Percentiles rank a stretch among this genome's conserved stretches.
These are phyloP conservation scores for Panaeolus cyanescens DNA, from an alignment of 768 basidiomycete genomes.

Conservation along the genomic window DNA sequence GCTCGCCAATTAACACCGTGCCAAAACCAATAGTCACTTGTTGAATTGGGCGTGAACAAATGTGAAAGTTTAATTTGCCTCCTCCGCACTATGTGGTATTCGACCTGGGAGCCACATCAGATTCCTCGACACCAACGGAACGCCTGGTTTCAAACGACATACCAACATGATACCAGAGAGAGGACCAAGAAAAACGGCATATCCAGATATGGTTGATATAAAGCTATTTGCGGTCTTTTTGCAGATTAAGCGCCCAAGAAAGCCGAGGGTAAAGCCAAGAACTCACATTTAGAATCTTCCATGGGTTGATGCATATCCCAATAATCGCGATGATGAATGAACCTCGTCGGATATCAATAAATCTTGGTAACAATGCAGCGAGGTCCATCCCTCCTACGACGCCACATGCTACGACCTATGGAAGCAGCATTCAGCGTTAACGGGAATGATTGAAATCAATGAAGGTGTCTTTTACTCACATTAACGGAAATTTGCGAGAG, in stretches of 20 bases:
- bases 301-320: conserved; percentile 31
- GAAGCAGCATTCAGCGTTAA: background rate
- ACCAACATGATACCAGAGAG: conserved; percentile 34
- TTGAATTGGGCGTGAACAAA: conserved; percentile 22
- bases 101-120: conserved; percentile 21
- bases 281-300: conserved; percentile 30
- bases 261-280: background rate
- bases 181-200: conserved; percentile 32
- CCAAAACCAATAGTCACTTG: conserved; percentile 32
- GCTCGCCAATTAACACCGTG: conserved; percentile 21
- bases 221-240: conserved; percentile 22
- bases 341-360: conserved; percentile 29
- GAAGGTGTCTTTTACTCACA: conserved; percentile 13
- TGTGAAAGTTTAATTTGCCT: conserved; percentile 28
- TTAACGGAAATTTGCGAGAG: conserved; percentile 30
- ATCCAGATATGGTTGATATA: conserved; percentile 31
- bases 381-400: conserved; percentile 36
- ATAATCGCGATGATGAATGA: conserved; percentile 29
- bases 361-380: conserved; percentile 29
- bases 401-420: conserved; percentile 27
- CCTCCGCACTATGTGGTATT: conserved; percentile 27
- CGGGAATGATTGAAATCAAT: too few species aligned
- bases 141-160: background rate
- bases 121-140: background rate
- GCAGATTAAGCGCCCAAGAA: background rate